phyloP scores from a whole-genome alignment of 1,284 basidiomycete species.

The Leccinum pallidistipes region DNA sequence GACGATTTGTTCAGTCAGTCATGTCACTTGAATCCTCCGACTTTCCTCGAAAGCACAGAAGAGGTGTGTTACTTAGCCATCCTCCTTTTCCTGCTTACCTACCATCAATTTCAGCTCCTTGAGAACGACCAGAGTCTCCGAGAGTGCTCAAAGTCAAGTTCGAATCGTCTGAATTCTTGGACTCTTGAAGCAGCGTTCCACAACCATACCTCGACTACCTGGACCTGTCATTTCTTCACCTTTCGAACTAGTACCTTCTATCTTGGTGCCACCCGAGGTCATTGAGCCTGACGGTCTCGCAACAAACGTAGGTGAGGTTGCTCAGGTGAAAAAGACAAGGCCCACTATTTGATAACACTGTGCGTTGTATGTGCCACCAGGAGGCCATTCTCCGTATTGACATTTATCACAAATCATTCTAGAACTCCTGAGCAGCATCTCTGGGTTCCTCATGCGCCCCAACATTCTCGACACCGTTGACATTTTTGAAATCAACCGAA shows the following conservation, averaged over 20 bases:
- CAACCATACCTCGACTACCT: conserved; percentile 63
- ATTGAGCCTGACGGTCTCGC: conserved; percentile 74
- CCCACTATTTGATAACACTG: conserved; percentile 82
- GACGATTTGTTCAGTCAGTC: too few species aligned
- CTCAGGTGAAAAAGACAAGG: conserved; percentile 74
- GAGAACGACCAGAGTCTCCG: conserved; percentile 51
- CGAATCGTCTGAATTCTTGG: conserved; percentile 55
- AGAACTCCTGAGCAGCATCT: conserved; percentile 60
- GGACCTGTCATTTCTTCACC: conserved; percentile 45
- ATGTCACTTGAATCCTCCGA: too few species aligned
- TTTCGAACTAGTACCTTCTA: conserved; percentile 66
- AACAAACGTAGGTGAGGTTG: conserved; percentile 40
- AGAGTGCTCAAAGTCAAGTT: conserved; percentile 48
- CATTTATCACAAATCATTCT: conserved; percentile 64
- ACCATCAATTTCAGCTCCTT: conserved; percentile 48
- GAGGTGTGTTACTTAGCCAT: too few species aligned
- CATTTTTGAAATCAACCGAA: conserved; percentile 95
- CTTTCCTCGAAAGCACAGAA: too few species aligned
- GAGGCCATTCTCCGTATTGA: conserved; percentile 4
- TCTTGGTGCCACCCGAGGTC: conserved; percentile 86
- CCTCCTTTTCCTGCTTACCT: neutral
- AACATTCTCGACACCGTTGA: conserved; percentile 83
- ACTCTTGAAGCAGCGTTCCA: conserved; percentile 56
- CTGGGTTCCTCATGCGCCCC: conserved; percentile 80
- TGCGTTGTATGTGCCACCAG: conserved; percentile 36